Base-by-base conservation (phyloP, 2,329 filamentous ascomycete species). In the Phaeosphaeria sp. region DNA sequence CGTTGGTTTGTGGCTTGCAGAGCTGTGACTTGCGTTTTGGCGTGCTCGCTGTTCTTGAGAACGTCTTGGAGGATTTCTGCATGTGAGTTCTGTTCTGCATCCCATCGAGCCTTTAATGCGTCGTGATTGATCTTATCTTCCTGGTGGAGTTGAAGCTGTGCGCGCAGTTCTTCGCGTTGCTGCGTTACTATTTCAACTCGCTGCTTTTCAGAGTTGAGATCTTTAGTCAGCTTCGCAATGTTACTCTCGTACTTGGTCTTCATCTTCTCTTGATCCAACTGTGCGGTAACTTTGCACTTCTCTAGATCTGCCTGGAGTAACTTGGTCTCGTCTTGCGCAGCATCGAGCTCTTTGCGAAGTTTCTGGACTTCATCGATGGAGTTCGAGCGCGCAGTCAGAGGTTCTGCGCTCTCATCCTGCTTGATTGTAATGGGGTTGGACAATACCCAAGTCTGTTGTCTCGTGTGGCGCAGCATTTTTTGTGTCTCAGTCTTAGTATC, bases 21-120 rank as follows among this genome's bases (percentile, higher is more conserved):
- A 13, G 8, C 15, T 13, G 6, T 36, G 11, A 36, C 11, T 13
- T 36, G 6, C 30, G 11, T 13, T 36, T 36, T 13, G 5, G 30
- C 3, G 30, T 7, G 5, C 11, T 36, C 30, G 30, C 15, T 15
- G 25, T 18, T 21, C 22, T 50, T 53, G 18, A 39, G 46, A 44
- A 51, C 24, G 15, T 59, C 39, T 18, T 47, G 20, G 6, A 58
- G 13, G 17, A 60, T 50, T 11, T 21, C 21, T 46, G 53, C 48
- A 27, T 61, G 48, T 4, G 56, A 42, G 8, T 51, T 49, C 21
- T 30, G 47, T 24, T 42, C 44, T 21, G 25, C 25, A 9, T 49
- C 21, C 25, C 22, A 27, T n/a, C 7, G 36, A 20, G 42, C 9
- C 20, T 36, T 52, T 24, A 53, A n/a, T 42, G 45, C 21, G 1